These are phyloP conservation scores for Erythrophleum fordii DNA, from an alignment of 306 rosid species.

Conservation along the genomic window DNA sequence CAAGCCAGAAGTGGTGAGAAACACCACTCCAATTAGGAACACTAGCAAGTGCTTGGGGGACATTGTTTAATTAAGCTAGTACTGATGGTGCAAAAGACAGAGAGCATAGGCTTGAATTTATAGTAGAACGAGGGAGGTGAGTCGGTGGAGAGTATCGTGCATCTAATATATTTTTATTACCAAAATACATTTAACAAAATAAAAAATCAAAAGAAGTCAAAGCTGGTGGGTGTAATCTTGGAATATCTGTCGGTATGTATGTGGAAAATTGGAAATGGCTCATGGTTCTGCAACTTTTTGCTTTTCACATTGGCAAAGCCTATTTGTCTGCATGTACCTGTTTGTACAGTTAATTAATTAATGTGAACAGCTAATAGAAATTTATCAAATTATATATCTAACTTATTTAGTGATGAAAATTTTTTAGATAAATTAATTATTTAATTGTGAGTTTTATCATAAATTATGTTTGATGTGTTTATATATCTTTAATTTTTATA, in stretches of 20 bases:
- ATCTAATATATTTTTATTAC: background rate
- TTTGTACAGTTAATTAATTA: background rate
- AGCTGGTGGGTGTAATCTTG: background rate
- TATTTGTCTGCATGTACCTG: background rate
- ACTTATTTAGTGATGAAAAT: too few species aligned
- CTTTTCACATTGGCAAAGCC: background rate
- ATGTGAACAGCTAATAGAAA: too few species aligned
- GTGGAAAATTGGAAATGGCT: background rate
- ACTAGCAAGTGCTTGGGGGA: constrained; percentile 3
- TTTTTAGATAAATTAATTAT: too few species aligned
- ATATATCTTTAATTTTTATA: too few species aligned
- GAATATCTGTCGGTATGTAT: background rate
- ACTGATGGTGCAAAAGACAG: background rate
- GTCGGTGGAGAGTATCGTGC: background rate
- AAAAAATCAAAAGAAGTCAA: background rate
- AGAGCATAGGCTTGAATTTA: constrained; percentile 10
- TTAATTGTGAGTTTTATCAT: too few species aligned
- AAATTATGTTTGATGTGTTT: too few species aligned
- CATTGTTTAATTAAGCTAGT: background rate
- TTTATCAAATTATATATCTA: too few species aligned
- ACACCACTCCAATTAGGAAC: constrained; percentile 10
- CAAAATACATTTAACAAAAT: background rate
- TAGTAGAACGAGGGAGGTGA: background rate
- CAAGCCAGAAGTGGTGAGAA: background rate
- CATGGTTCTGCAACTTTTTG: background rate